phyloP scores from a whole-genome alignment of 306 rosid genomes.

The Comarum palustre region DNA sequence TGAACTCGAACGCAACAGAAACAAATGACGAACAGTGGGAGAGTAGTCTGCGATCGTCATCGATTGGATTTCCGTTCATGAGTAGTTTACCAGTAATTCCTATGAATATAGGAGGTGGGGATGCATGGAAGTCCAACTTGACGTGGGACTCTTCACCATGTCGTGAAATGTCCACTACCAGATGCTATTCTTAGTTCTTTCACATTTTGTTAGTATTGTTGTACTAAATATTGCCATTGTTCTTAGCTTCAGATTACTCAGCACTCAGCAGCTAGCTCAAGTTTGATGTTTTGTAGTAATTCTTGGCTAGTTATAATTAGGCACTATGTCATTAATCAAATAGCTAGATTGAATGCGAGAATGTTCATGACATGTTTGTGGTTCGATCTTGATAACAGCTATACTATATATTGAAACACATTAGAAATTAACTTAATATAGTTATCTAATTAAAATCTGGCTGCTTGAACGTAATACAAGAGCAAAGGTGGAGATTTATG shows the following conservation, averaged over 20 bases:
- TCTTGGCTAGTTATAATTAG: background rate
- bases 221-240: background rate
- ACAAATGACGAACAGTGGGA: conserved; percentile 36
- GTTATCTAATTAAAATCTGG: no score
- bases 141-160: conserved; percentile 70
- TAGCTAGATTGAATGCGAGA: background rate
- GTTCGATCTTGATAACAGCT: background rate
- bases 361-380: background rate
- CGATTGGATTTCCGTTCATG: conserved; percentile 43
- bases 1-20: conserved; percentile 30
- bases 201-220: background rate
- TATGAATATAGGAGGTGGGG: conserved; percentile 36
- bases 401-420: background rate
- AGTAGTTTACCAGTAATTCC: conserved; percentile 28
- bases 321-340: background rate
- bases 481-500: no score
- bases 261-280: conserved; percentile 6
- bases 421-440: no score
- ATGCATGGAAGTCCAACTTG: conserved; percentile 72
- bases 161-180: conserved; percentile 63
- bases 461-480: no score
- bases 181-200: conserved; percentile 45
- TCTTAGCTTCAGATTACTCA: background rate
- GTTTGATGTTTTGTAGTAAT: background rate
- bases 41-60: conserved; percentile 26